Conservation (phyloP, 2,329 filamentous ascomycete genomes). For the Fusarium torreyae region DNA sequence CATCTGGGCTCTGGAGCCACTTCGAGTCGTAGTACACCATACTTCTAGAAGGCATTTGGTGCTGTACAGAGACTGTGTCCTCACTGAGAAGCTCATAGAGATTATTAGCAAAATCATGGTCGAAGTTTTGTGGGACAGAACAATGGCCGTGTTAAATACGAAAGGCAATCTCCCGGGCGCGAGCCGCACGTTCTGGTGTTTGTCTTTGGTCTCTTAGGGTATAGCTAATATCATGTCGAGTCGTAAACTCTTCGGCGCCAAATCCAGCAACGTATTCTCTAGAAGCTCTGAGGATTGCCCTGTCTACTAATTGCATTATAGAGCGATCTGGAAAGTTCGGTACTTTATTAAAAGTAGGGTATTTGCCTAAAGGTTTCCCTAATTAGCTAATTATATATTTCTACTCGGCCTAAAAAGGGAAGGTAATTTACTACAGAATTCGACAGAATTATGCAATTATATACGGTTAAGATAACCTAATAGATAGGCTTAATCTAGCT, state of each 20-base stretch:
- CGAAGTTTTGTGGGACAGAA: neutral
- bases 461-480: too few relatives aligned
- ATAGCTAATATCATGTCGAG: slow-evolving; percentile 27
- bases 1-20: slow-evolving; percentile 24
- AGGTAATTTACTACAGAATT: too few relatives aligned
- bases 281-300: slow-evolving; percentile 33
- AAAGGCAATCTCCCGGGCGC: slow-evolving; percentile 1
- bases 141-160: neutral
- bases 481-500: too few relatives aligned
- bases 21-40: slow-evolving; percentile 34
- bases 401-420: too few relatives aligned
- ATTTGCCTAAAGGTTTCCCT: too few relatives aligned
- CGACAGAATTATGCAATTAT: too few relatives aligned
- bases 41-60: neutral
- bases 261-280: slow-evolving; percentile 28
- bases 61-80: neutral
- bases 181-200: neutral
- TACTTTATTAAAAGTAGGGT: too few relatives aligned
- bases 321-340: neutral
- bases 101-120: neutral
- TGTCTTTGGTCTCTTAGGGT: slow-evolving; percentile 9
- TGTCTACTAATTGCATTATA: slow-evolving; percentile 14
- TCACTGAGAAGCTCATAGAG: slow-evolving; percentile 9
- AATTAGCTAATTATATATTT: too few relatives aligned
- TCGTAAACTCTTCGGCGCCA: slow-evolving; percentile 41